Evolutionary conservation across 345 rosid species (phyloP), one percentile per base, ranked within the genome.

Genomic region (Microthlaspi erraticum): DNA sequence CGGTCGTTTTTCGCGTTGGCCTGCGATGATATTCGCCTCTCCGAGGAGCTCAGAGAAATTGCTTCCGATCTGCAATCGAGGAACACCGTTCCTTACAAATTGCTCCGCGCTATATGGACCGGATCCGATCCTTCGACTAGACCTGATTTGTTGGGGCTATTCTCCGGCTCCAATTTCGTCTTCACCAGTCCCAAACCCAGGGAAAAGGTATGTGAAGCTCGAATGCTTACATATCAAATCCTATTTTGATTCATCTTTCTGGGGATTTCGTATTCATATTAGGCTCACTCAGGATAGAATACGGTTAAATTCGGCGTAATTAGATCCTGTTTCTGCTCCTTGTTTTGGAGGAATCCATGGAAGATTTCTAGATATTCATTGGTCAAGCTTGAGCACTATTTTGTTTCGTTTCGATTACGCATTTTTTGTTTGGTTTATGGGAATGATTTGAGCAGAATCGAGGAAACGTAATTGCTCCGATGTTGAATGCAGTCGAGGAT

Each of bases 131-230:
- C 85, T 0, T 77, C 73, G 0, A 68, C 77, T n/a, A 80, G 94
- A 19, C 96, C 96, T 5, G 77, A 71, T 1, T 76, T 89, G 69
- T 56, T 55, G 54, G 55, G 43, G 37, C 80, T 93, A 36, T 83
- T 87, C 79, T 79, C 83, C 7, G 87, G 87, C 32, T 77, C 93
- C 11, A 66, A 61, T 39, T 86, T 88, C 76, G 64, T 91, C 63
- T 82, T 93, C 68, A 45, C 66, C 56, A 80, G 91, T 66, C 92
- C 97, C 33, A 86, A 80, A 62, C 97, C 92, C 0, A 79, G 98
- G 68, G 89, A 83, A 72, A 93, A 90, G 94, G 98, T 90, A 52
- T 46, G 7, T 17, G 8, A 37, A 54, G 1, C 36, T 48, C 39
- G 5, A 37, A 7, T 41, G 31, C 32, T 46, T 23, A 2, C 26